Percentiles rank a stretch among this genome's conserved stretches.
These are phyloP conservation scores for Tuber calosporum DNA, from an alignment of 495 filamentous ascomycete species.

Conservation along the genomic window DNA sequence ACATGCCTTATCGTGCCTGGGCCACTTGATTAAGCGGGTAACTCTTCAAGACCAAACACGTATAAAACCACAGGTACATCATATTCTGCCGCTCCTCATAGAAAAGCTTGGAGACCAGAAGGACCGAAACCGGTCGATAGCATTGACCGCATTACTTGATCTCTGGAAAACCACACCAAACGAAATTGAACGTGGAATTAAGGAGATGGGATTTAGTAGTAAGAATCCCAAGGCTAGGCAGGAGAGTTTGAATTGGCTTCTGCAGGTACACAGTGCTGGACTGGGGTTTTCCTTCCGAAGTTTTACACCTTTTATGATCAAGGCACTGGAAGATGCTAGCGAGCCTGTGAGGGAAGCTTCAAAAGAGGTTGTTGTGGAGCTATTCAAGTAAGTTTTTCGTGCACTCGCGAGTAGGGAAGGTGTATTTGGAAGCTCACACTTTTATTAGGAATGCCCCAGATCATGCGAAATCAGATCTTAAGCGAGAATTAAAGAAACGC, in stretches of 20 bases:
- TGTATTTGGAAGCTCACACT: slow-evolving; percentile 10
- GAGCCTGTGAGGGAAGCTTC: slow-evolving; percentile 74
- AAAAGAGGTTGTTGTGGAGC: slow-evolving; percentile 69
- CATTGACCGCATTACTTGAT: slow-evolving; percentile 65
- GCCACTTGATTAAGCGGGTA: slow-evolving; percentile 75
- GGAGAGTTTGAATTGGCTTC: slow-evolving; percentile 73
- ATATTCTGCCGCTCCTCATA: slow-evolving; percentile 62
- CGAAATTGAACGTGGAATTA: slow-evolving; percentile 72
- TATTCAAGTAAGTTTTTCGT: slow-evolving; percentile 60
- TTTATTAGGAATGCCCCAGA: slow-evolving; percentile 63
- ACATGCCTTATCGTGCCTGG: slow-evolving; percentile 60
- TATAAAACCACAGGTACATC: slow-evolving; percentile 57
- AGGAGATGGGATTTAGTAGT: slow-evolving; percentile 66
- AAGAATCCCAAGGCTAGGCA: slow-evolving; percentile 79
- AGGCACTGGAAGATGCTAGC: slow-evolving; percentile 82
- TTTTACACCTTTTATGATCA: slow-evolving; percentile 75
- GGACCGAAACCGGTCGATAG: slow-evolving; percentile 66
- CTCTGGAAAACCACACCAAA: slow-evolving; percentile 58
- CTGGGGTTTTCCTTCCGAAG: slow-evolving; percentile 59
- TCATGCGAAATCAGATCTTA: slow-evolving; percentile 77
- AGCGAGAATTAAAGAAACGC: slow-evolving; percentile 67
- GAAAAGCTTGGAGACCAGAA: slow-evolving; percentile 85
- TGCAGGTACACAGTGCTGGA: slow-evolving; percentile 49
- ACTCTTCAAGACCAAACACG: slow-evolving; percentile 69
- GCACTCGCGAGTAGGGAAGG: slow-evolving; percentile 3